A percentile compares a stretch with the other conserved stretches of the same genome.
phyloP scores from a whole-genome alignment of 768 basidiomycete genomes.

The Amanita muscaria region DNA sequence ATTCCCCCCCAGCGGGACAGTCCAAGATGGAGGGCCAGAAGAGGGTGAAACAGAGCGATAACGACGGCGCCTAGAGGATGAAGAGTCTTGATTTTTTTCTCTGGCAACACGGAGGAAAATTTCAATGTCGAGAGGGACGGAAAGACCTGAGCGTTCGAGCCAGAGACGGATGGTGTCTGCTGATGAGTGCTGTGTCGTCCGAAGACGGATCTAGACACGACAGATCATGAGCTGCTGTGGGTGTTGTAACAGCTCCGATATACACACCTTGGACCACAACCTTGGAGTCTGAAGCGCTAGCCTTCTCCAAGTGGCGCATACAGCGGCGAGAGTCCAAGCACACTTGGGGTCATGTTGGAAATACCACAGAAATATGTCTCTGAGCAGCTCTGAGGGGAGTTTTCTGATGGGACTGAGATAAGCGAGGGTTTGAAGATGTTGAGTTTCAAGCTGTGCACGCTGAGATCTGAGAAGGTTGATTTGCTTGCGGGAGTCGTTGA shows the following conservation, averaged over 20 bases:
- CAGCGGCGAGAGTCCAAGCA: conserved; percentile 68
- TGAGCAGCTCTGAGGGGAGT: conserved; percentile 64
- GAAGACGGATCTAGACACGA: conserved; percentile 53
- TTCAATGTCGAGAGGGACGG: conserved; percentile 70
- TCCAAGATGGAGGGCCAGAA: conserved; percentile 26
- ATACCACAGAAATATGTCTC: conserved; percentile 60
- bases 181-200: conserved; percentile 60
- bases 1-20: conserved; percentile 20
- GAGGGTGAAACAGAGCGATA: conserved; percentile 24
- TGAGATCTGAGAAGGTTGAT: conserved; percentile 50
- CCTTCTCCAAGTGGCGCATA: conserved; percentile 58
- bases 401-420: conserved; percentile 68
- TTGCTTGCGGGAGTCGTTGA: conserved; percentile 41
- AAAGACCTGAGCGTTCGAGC: conserved; percentile 70
- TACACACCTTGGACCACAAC: conserved; percentile 70
- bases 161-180: conserved; percentile 76
- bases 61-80: conserved; percentile 16
- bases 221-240: conserved; percentile 11
- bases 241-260: background rate
- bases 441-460: conserved; percentile 37
- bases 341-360: conserved; percentile 66
- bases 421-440: conserved; percentile 41
- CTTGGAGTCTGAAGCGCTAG: conserved; percentile 56
- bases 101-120: conserved; percentile 56
- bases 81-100: conserved; percentile 15